These are phyloP conservation scores for Magnusiomyces clavatus DNA, from an alignment of 1,139 yeast genomes.

Conservation along the genomic window DNA sequence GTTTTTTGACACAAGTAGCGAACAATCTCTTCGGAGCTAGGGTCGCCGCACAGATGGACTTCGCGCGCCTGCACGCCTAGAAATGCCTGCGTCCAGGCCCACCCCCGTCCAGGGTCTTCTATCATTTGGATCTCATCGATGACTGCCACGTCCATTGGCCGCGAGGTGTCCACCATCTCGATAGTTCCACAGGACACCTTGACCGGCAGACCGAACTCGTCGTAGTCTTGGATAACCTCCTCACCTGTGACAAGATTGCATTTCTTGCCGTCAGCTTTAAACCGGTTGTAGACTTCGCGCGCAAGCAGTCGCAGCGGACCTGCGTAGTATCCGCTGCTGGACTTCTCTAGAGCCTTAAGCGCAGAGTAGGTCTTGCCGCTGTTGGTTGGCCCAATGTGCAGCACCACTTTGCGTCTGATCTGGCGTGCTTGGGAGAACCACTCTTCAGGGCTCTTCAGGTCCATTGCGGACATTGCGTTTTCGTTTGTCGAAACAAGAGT, in stretches of 20 bases:
- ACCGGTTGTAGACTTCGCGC: conserved; percentile 79
- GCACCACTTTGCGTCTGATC: conserved; percentile 64
- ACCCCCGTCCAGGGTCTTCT: conserved; percentile 70
- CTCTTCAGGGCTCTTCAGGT: conserved; percentile 48
- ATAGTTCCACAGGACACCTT: conserved; percentile 81
- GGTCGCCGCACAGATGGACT: conserved; percentile 90
- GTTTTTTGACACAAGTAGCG: conserved; percentile 51
- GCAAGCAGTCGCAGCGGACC: conserved; percentile 91
- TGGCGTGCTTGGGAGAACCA: conserved; percentile 88
- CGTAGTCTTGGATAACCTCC: conserved; percentile 70
- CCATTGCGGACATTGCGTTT: conserved; percentile 8
- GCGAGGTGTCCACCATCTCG: conserved; percentile 75
- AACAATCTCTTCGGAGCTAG: conserved; percentile 64
- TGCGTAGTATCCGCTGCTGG: conserved; percentile 83
- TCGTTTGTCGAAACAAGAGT: conserved; percentile 4
- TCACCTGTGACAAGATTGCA: conserved; percentile 94
- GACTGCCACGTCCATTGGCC: conserved; percentile 75
- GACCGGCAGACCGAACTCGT: conserved; percentile 54
- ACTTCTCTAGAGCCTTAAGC: conserved; percentile 53
- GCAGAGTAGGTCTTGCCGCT: conserved; percentile 94
- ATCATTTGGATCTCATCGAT: conserved; percentile 97
- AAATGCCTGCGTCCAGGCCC: conserved; percentile 92
- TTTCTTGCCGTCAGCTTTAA: conserved; percentile 52
- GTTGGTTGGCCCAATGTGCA: conserved; percentile 97
- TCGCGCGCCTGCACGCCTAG: conserved; percentile 83